Percentiles rank a stretch among this genome's conserved stretches.
Conservation (phyloP, 371 early-diverging fungal species). For the Mucor plumbeus region DNA sequence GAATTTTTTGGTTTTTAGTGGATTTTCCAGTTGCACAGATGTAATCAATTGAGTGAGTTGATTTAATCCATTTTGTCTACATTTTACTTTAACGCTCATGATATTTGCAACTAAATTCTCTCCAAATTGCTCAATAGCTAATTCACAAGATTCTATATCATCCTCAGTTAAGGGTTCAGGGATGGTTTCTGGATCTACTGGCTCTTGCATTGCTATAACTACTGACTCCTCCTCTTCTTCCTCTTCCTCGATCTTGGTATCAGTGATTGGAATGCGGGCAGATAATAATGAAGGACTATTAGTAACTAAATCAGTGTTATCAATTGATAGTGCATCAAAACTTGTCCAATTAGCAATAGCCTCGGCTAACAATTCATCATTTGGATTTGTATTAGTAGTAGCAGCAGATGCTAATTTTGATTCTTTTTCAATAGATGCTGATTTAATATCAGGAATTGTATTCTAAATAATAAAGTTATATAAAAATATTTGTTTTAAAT, state of each 20-base stretch:
- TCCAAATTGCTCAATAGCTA: conserved; percentile 61
- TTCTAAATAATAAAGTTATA: background rate
- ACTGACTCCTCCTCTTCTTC: background rate
- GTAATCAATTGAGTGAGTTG: conserved; percentile 15
- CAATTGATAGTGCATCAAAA: conserved; percentile 28
- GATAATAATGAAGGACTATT: conserved; percentile 22
- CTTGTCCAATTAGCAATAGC: conserved; percentile 34
- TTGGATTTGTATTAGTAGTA: background rate
- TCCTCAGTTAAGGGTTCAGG: conserved; percentile 59
- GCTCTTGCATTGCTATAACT: too few relatives aligned
- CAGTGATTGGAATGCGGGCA: conserved; percentile 18
- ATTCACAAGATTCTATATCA: conserved; percentile 48
- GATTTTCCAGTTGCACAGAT: background rate
- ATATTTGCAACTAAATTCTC: conserved; percentile 49
- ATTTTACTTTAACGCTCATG: conserved; percentile 58
- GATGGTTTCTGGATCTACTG: conserved; percentile 30
- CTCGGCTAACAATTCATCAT: conserved; percentile 26
- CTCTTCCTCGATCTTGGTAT: background rate
- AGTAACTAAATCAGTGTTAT: conserved; percentile 7
- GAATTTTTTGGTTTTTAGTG: conserved; percentile 27
- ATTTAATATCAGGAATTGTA: conserved; percentile 12
- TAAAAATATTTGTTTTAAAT: background rate
- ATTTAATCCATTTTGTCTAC: conserved; percentile 57
- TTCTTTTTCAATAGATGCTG: conserved; percentile 4
- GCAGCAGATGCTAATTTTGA: conserved; percentile 1